phyloP scores from a whole-genome alignment of 768 basidiomycete species.

The Russula virescens region DNA sequence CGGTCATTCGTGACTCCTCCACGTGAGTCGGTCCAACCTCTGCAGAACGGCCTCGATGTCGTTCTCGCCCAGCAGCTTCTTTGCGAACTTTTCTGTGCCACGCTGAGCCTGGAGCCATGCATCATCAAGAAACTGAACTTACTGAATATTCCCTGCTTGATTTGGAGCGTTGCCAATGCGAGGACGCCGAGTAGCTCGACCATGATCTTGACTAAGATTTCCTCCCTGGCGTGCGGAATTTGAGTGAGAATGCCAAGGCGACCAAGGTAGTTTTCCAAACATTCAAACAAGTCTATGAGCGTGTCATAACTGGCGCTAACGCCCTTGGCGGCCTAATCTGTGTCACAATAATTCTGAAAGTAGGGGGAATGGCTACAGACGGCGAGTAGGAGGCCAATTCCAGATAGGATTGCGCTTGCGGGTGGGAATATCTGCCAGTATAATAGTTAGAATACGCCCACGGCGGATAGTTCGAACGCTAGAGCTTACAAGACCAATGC shows the following conservation, averaged over 20 bases:
- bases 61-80: neutral
- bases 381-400: neutral
- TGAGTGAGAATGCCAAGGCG: neutral
- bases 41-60: neutral
- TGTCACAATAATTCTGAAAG: neutral
- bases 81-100: neutral
- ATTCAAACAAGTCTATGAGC: neutral
- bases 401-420: neutral
- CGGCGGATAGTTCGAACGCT: too few relatives aligned
- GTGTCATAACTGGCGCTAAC: neutral
- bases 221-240: neutral
- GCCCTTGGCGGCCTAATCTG: neutral
- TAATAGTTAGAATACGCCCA: neutral
- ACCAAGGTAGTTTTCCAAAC: neutral
- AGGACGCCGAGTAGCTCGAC: conserved; percentile 1
- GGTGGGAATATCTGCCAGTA: neutral
- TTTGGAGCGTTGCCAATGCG: neutral
- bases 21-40: conserved; percentile 7
- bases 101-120: neutral
- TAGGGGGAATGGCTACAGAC: too few relatives aligned
- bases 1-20: conserved; percentile 7
- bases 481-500: neutral
- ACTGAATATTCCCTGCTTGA: conserved; percentile 6
- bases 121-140: neutral
- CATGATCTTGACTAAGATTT: neutral